Evolutionary conservation across 345 rosid species (phyloP).

Genomic region (Eucalyptus fibrosa): DNA sequence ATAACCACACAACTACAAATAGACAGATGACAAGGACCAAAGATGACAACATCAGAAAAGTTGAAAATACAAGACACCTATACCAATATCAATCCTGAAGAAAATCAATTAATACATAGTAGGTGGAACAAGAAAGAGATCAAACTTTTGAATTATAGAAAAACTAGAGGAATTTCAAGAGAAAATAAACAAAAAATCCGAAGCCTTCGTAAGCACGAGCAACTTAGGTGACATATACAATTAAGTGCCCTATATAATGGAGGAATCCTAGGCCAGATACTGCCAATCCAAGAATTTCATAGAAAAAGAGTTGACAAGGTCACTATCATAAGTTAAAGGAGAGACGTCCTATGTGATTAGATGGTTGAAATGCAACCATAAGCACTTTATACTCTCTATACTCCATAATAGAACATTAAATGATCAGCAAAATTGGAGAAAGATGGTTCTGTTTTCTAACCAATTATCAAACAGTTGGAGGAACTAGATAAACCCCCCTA

Average conservation of each 20-base stretch:
- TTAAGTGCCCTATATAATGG: background rate
- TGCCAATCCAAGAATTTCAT: background rate
- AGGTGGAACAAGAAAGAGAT: background rate
- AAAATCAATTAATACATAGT: background rate
- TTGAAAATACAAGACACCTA: background rate
- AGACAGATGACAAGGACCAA: background rate
- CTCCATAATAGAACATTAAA: background rate
- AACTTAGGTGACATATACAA: background rate
- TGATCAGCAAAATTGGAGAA: background rate
- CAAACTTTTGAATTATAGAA: background rate
- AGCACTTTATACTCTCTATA: background rate
- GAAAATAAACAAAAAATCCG: background rate
- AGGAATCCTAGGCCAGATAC: background rate
- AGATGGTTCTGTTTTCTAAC: background rate
- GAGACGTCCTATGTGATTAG: background rate
- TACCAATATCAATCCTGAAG: background rate
- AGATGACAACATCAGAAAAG: background rate
- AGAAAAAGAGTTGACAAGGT: background rate
- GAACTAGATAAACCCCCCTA: background rate
- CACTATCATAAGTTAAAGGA: background rate
- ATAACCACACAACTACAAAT: background rate
- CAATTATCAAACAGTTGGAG: background rate
- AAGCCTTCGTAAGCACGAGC: background rate
- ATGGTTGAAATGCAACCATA: background rate
- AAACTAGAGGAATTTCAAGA: background rate